Evolutionary conservation across 305 asterid species (phyloP), one percentile per base, ranked within the genome.

Genomic region (Andrographis paniculata): DNA sequence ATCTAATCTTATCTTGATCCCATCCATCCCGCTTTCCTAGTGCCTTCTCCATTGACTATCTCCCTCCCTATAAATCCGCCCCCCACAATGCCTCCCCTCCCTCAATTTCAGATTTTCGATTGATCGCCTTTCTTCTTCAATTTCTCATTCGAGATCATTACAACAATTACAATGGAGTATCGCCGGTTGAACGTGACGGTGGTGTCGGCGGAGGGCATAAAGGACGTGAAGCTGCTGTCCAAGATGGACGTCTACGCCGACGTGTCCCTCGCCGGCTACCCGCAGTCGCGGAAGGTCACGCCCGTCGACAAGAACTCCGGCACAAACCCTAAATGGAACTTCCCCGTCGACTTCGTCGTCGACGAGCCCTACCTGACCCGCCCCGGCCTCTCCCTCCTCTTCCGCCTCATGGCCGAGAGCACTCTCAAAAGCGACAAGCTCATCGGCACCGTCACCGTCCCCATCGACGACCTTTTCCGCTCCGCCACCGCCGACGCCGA

Each of bases 161-260:
- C 13, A 6, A 13, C 38, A 13, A 8, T 16, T 11, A 35, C 4
- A 48, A 80, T 78, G 89, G 86, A 78, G 56, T 81, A 61, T 64
- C 75, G 87, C 14, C 74, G 77, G 3, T 42, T 88, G 43, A 73
- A 84, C 28, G 38, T 88, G 50, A 81, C 77, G 53, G 28, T 88
- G 37, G 57, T 68, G 2, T 84, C 87, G 3, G 94, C 94, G 1
- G 73, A 80, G 0, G 93, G 71, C 11, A 14, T 88, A 28, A 84
- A 88, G 64, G 66, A 84, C 56, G 82, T 82, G 23, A 81, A 67
- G 41, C 43, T 49, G 9, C 73, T 88, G 57, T 64, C 70, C 0
- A 79, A 68, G 41, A 85, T 81, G 94, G 79, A 74, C 48, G 84
- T 84, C 20, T 84, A 77, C 62, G 87, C 62, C 11, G 87, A 71